phyloP scores from a whole-genome alignment of 2,329 filamentous ascomycete genomes.

The Penicillium sp. region DNA sequence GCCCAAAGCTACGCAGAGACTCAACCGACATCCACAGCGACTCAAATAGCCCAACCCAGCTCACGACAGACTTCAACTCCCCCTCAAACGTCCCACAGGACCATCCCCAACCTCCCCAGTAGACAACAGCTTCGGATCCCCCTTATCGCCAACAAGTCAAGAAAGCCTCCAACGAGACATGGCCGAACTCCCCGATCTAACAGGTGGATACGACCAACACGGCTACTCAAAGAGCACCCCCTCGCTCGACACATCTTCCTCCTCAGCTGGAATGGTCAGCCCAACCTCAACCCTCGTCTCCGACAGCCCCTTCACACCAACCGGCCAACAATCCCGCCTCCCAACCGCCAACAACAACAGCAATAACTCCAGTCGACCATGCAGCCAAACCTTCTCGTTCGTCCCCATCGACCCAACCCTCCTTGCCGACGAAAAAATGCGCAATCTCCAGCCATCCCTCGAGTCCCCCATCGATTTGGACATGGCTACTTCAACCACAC shows the following conservation, averaged over 20 bases:
- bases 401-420: conserved; percentile 52
- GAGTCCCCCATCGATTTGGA: conserved; percentile 51
- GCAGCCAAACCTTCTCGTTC: conserved; percentile 82
- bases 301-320: conserved; percentile 65
- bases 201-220: conserved; percentile 55
- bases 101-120: conserved; percentile 71
- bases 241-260: conserved; percentile 63
- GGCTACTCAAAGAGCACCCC: conserved; percentile 64
- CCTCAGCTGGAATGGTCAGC: conserved; percentile 66
- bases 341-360: conserved; percentile 39
- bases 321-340: conserved; percentile 50
- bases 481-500: conserved; percentile 34
- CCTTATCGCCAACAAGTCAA: conserved; percentile 66
- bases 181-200: conserved; percentile 59
- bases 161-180: conserved; percentile 63
- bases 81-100: conserved; percentile 59
- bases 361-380: conserved; percentile 66
- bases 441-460: conserved; percentile 42
- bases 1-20: conserved; percentile 53
- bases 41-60: conserved; percentile 59
- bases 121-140: conserved; percentile 56
- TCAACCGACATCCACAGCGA: conserved; percentile 58
- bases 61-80: conserved; percentile 55
- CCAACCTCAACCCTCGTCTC: conserved; percentile 76
- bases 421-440: conserved; percentile 48